Evolutionary conservation across 2,329 filamentous ascomycete genomes (phyloP).

Genomic region (Alternaria alternata): DNA sequence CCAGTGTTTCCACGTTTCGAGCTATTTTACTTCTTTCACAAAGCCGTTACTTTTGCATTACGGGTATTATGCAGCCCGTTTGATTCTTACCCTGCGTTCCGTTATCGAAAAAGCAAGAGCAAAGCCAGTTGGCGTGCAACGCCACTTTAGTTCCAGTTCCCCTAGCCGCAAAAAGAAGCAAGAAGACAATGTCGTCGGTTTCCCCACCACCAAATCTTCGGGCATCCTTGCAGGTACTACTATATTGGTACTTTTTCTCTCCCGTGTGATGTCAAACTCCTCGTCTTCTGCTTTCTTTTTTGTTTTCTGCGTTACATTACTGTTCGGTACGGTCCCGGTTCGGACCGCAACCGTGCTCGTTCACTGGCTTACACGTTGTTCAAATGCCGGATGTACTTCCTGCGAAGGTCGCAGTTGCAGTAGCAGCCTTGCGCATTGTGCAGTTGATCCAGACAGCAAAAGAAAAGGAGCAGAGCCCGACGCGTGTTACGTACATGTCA

Average conservation of each 20-base stretch:
- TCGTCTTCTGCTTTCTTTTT: neutral
- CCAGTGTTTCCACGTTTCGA: neutral
- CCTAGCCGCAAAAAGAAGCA: conserved; percentile 5
- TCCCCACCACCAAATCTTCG: neutral
- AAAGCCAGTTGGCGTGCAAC: neutral
- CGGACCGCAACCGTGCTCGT: conserved; percentile 1
- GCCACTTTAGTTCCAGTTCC: neutral
- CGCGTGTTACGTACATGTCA: conserved; percentile 1
- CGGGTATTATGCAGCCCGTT: conserved; percentile 1
- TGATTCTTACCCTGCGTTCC: conserved; percentile 4
- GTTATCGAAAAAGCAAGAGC: neutral
- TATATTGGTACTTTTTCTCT: neutral
- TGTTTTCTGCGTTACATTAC: neutral
- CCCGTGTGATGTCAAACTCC: neutral
- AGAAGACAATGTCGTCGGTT: neutral
- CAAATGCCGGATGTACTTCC: conserved; percentile 3
- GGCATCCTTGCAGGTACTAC: conserved; percentile 2
- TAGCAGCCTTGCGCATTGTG: conserved; percentile 1
- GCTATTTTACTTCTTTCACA: conserved; percentile 1
- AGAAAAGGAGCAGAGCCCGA: neutral
- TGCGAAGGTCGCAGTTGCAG: neutral
- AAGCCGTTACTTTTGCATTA: conserved; percentile 8
- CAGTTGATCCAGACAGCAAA: neutral
- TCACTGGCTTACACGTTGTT: conserved; percentile 3
- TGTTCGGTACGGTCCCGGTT: conserved; percentile 2